Base-by-base conservation (phyloP, 352 stramenopile genomes). In the Globisporangium uncinulatum region DNA sequence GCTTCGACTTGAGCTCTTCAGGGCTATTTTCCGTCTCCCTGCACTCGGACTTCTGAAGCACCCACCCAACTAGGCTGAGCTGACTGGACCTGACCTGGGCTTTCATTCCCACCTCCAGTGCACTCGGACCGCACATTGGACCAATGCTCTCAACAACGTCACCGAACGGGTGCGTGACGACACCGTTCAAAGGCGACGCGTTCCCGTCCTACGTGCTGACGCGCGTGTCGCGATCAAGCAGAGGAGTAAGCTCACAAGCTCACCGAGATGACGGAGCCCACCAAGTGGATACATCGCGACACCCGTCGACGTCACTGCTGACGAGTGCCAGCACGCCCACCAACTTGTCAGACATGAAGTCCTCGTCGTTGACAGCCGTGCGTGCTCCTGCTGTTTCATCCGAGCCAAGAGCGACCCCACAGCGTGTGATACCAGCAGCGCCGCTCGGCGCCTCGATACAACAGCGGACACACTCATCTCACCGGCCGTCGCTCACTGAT, bases 141-240 rank as follows among this genome's bases (percentile, higher is more conserved):
- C 15, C 42, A 19, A 47, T 47, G 42, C 42, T 47, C 42, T 47
- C 42, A 19, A 14, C 46, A 24, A 51, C 36, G 29, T 17, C 24
- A 5, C 20, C 46, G 15, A 34, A 9, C 19, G 24, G 15, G 4
- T 6, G 34, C 2, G 9, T 41, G 3, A 57, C 57, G 3, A 57
- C 57, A 13, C 74, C 76, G 11, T 89, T 89, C 67, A 89, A 89
- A 48, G 75, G 79, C 53, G 79, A 89, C 14, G 72, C 53, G 6
- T 86, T 87, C 50, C 79, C 76, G 13, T 61, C 73, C 11, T 89
- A 87, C 31, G 71, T 89, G 14, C 49, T 83, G 17, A 67, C 59
- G 36, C 75, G 73, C 1, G 56, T 68, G 21, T 17, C 62, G 65
- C 20, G 39, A 19, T 21, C 17, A 19, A 14, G 17, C 7, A 9